These are phyloP conservation scores for Russula emetica DNA, from an alignment of 768 basidiomycete species.

Conservation along the genomic window DNA sequence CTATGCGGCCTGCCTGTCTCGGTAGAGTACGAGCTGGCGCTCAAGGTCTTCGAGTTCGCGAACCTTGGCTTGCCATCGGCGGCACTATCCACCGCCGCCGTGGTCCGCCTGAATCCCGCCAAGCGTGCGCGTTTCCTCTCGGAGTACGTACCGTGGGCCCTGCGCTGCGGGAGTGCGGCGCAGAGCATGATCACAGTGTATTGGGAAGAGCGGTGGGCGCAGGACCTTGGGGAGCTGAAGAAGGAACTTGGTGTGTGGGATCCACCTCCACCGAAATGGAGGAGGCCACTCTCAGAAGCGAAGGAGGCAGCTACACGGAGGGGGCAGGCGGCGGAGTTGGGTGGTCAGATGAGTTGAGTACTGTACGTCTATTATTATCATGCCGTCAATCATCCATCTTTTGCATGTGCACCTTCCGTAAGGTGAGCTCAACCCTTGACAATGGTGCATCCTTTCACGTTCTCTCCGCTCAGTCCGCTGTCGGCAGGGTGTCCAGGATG, in stretches of 20 bases:
- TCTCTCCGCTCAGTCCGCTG: not conserved
- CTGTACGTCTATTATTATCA: conserved; percentile 18
- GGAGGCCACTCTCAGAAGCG: conserved; percentile 60
- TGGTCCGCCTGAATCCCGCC: conserved; percentile 55
- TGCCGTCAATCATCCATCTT: conserved; percentile 15
- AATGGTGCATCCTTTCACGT: conserved; percentile 9
- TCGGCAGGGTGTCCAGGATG: not conserved
- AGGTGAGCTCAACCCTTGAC: conserved; percentile 19
- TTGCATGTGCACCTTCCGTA: conserved; percentile 7
- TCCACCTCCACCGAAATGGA: conserved; percentile 70
- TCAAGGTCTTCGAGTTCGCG: conserved; percentile 92
- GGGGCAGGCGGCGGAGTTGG: conserved; percentile 1
- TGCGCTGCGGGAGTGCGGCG: conserved; percentile 73
- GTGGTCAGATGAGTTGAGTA: conserved; percentile 13
- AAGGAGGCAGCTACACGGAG: conserved; percentile 43
- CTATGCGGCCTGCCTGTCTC: conserved; percentile 84
- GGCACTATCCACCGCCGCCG: conserved; percentile 74
- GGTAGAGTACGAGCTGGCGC: conserved; percentile 85
- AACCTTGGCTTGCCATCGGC: conserved; percentile 91
- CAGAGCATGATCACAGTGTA: conserved; percentile 83
- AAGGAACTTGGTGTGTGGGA: conserved; percentile 81
- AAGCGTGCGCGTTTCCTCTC: conserved; percentile 49
- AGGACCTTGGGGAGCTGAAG: conserved; percentile 77
- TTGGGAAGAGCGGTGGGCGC: conserved; percentile 94
- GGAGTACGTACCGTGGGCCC: conserved; percentile 91